Evolutionary conservation across 2,329 filamentous ascomycete species (phyloP).

Genomic region (Drechmeria coniospora): DNA sequence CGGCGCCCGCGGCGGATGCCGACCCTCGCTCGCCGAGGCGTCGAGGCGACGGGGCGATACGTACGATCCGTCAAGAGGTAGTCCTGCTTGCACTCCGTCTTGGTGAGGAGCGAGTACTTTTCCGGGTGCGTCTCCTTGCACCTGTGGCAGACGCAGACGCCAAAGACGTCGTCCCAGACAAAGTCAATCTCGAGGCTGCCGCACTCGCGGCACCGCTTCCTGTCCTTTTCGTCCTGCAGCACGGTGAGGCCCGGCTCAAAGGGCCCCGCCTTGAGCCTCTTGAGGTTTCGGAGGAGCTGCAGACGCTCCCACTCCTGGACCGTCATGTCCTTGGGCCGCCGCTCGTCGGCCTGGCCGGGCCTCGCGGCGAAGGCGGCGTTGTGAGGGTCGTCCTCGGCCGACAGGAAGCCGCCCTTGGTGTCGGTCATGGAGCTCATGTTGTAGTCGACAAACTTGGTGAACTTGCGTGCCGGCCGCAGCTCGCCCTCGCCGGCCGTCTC

Average conservation of each 20-base stretch:
- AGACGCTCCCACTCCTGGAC: constrained; percentile 80
- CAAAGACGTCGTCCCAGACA: constrained; percentile 81
- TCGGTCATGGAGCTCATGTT: constrained; percentile 97
- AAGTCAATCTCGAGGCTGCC: constrained; percentile 77
- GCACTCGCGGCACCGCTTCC: constrained; percentile 75
- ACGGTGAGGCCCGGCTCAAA: constrained; percentile 83
- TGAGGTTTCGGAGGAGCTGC: constrained; percentile 57
- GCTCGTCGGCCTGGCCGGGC: constrained; percentile 21
- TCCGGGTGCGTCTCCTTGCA: constrained; percentile 88
- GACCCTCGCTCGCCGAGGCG: no score
- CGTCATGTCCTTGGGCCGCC: constrained; percentile 78
- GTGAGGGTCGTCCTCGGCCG: constrained; percentile 78
- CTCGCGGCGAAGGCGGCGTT: constrained; percentile 54
- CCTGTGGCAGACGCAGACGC: constrained; percentile 54
- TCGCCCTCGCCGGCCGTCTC: constrained; percentile 27
- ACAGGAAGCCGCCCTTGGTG: constrained; percentile 89
- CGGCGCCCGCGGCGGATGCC: not conserved
- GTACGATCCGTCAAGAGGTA: constrained; percentile 84
- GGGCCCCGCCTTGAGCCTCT: constrained; percentile 59
- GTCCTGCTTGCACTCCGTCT: constrained; percentile 91
- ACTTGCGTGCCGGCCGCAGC: constrained; percentile 70
- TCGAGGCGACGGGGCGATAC: constrained; percentile 18
- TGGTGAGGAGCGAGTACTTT: constrained; percentile 88
- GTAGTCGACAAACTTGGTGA: constrained; percentile 90
- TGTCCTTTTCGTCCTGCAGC: constrained; percentile 43